Percentiles rank a stretch among this genome's conserved stretches.
Conservation (phyloP, 2,329 filamentous ascomycete species). For the Pseudocercospora cruenta region DNA sequence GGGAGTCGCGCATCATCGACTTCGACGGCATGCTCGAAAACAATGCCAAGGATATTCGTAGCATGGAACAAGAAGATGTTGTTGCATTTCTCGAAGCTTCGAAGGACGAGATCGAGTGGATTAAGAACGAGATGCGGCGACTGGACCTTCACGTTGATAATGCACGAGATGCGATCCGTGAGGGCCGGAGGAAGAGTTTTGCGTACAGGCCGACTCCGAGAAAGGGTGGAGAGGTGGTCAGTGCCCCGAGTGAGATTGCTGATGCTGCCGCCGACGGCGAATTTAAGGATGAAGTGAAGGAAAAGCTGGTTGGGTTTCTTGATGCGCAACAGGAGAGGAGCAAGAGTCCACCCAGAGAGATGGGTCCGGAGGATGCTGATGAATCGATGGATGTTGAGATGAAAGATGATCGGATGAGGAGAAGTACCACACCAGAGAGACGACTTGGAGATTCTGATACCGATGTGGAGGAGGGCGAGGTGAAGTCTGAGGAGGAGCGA, state of each 20-base stretch:
- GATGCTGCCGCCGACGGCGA: slow-evolving; percentile 1
- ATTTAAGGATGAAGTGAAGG: neutral
- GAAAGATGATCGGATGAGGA: neutral
- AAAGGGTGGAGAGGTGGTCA: neutral
- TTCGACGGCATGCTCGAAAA: slow-evolving; percentile 5
- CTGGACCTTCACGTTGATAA: slow-evolving; percentile 22
- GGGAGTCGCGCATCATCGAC: slow-evolving; percentile 10
- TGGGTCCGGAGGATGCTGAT: neutral
- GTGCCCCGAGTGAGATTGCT: slow-evolving; percentile 8
- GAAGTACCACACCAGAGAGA: slow-evolving; percentile 16
- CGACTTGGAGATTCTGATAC: neutral
- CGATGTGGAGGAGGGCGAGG: slow-evolving; percentile 1
- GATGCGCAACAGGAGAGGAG: neutral
- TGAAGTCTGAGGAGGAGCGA: neutral
- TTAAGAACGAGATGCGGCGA: slow-evolving; percentile 18
- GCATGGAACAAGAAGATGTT: neutral
- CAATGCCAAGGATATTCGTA: neutral
- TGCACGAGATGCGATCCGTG: slow-evolving; percentile 13
- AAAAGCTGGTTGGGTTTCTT: too few species aligned
- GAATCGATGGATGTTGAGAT: slow-evolving; percentile 22
- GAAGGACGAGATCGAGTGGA: slow-evolving; percentile 24
- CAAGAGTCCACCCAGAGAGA: neutral
- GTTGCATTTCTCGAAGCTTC: slow-evolving; percentile 11
- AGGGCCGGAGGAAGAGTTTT: slow-evolving; percentile 14
- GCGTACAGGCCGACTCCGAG: slow-evolving; percentile 16